Percentiles rank a stretch among this genome's conserved stretches.
Conservation (phyloP, 2,329 filamentous ascomycete species). For the Teratosphaeria zuluensis region DNA sequence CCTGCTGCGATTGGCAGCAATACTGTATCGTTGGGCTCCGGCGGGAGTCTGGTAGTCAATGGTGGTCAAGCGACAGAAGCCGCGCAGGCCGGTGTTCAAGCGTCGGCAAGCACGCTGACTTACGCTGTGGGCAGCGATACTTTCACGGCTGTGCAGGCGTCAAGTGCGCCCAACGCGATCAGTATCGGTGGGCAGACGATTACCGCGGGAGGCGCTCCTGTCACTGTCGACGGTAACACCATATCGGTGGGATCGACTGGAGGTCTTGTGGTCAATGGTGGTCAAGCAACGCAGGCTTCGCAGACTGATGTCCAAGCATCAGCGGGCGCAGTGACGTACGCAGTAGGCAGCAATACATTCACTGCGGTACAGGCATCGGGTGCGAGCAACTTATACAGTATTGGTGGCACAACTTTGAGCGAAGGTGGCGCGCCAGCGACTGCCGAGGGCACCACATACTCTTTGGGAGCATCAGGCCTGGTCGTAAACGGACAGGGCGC, state of each 20-base stretch:
- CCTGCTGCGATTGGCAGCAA: too few relatives aligned
- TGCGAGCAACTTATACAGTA: not conserved
- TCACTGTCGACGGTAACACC: not conserved
- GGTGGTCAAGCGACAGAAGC: too few relatives aligned
- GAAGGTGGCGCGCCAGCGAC: not conserved
- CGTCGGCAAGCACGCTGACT: too few relatives aligned
- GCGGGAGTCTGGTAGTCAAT: too few relatives aligned
- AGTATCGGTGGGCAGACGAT: not conserved
- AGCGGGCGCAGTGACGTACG: not conserved
- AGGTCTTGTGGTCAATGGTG: not conserved
- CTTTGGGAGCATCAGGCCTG: not conserved
- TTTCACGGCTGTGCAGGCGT: too few relatives aligned
- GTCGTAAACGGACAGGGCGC: not conserved
- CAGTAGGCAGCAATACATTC: not conserved
- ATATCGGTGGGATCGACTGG: not conserved
- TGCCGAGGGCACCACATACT: not conserved
- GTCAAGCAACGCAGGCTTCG: not conserved
- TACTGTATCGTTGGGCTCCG: too few relatives aligned
- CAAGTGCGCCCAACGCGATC: too few relatives aligned
- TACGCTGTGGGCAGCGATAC: too few relatives aligned
- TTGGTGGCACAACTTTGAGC: not conserved
- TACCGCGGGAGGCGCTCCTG: not conserved
- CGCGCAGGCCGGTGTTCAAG: too few relatives aligned
- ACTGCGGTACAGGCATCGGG: not conserved
- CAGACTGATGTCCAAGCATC: not conserved